Percentiles rank a stretch among this genome's conserved stretches.
Conservation (phyloP, 768 basidiomycete species). For the Xanthoconium stramineum region DNA sequence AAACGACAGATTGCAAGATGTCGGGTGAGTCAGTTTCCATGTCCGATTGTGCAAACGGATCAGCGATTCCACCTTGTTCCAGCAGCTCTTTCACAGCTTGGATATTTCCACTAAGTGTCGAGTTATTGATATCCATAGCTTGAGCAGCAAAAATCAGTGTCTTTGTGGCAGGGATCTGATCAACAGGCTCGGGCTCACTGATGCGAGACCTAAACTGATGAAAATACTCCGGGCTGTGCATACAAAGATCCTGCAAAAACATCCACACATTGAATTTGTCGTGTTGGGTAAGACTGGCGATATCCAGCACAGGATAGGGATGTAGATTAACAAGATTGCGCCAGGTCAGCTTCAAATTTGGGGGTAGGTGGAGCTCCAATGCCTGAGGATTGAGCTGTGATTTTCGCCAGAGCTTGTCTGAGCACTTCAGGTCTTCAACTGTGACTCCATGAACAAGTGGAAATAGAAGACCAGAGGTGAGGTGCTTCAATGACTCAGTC, state of each 20-base stretch:
- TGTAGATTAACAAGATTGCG: neutral
- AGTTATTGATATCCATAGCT: neutral
- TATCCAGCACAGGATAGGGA: neutral
- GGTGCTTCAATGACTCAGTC: neutral
- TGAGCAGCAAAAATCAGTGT: neutral
- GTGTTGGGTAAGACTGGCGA: neutral
- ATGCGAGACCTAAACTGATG: neutral
- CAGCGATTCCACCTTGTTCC: neutral
- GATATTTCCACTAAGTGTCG: slow-evolving; percentile 1
- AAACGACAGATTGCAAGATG: neutral
- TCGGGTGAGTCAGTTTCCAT: neutral
- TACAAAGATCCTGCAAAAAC: neutral
- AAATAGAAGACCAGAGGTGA: neutral
- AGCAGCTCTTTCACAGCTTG: neutral
- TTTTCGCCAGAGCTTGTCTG: neutral
- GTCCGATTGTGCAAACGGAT: neutral
- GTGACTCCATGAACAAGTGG: neutral
- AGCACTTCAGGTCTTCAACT: neutral
- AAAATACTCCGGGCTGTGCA: neutral
- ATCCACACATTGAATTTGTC: neutral
- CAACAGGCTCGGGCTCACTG: neutral
- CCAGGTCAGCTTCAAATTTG: neutral
- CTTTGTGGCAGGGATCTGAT: neutral
- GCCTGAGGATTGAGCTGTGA: neutral
- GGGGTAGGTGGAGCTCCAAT: neutral